Conservation (phyloP, 495 filamentous ascomycete species). For the Talaromyces liani region DNA sequence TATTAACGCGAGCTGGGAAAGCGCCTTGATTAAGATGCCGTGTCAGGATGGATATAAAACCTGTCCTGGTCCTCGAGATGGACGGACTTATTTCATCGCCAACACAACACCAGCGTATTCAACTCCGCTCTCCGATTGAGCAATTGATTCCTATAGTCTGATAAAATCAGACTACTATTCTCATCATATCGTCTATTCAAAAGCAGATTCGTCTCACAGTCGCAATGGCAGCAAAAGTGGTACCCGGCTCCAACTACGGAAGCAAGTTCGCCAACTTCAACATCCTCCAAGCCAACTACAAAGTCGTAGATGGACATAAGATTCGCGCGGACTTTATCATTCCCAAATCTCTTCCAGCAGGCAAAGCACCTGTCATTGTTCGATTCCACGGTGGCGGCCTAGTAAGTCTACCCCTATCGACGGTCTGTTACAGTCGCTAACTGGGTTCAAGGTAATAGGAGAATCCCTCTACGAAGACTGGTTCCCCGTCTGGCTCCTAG, state of each 20-base stretch:
- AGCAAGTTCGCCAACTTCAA: conserved; percentile 21
- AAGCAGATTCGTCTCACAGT: neutral
- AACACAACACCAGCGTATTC: neutral
- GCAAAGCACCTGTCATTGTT: conserved; percentile 22
- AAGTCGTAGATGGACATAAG: conserved; percentile 20
- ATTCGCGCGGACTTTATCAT: conserved; percentile 29
- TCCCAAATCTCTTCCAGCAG: conserved; percentile 13
- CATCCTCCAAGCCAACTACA: conserved; percentile 25
- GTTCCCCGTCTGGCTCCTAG: conserved; percentile 24
- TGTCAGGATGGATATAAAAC: neutral
- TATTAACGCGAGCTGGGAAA: neutral
- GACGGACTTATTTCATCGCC: neutral
- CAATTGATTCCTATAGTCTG: neutral
- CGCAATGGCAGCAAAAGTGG: neutral
- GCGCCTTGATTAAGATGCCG: neutral
- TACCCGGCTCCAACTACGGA: neutral
- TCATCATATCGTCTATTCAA: neutral
- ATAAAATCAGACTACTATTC: neutral
- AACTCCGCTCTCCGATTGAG: neutral
- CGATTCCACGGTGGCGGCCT: conserved; percentile 30
- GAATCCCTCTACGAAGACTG: conserved; percentile 24
- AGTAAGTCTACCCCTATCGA: conserved; percentile 11
- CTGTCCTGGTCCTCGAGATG: neutral
- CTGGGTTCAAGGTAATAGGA: conserved; percentile 16
- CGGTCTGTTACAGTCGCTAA: neutral